These are phyloP conservation scores for Pisolithus marmoratus DNA, from an alignment of 768 basidiomycete species.

Conservation along the genomic window DNA sequence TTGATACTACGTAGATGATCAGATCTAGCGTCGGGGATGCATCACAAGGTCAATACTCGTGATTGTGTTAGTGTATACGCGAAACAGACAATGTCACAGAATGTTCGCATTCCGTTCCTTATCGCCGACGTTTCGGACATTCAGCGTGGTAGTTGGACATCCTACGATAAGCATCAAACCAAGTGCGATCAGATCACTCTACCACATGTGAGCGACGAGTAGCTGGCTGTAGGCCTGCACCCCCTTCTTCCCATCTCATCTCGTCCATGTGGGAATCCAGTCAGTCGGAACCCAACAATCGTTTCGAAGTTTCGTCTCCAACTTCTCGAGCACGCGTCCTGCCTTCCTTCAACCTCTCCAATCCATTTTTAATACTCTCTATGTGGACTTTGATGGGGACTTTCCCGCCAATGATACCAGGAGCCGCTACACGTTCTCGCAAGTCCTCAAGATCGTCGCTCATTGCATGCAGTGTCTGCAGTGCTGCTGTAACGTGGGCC, in stretches of 20 bases:
- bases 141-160: too few species aligned
- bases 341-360: conserved; percentile 52
- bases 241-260: neutral
- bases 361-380: conserved; percentile 58
- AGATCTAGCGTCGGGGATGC: too few species aligned
- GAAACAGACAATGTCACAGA: too few species aligned
- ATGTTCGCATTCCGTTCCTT: too few species aligned
- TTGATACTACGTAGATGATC: too few species aligned
- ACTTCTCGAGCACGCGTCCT: conserved; percentile 44
- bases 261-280: neutral
- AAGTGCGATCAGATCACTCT: too few species aligned
- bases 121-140: too few species aligned
- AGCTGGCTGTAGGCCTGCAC: too few species aligned
- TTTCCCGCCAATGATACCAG: conserved; percentile 52
- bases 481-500: conserved; percentile 59
- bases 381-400: conserved; percentile 73
- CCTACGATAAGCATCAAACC: too few species aligned
- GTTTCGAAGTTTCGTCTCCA: conserved; percentile 33
- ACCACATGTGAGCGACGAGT: too few species aligned
- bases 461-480: conserved; percentile 58
- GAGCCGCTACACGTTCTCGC: conserved; percentile 64
- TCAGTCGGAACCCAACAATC: conserved; percentile 15
- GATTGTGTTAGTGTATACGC: too few species aligned
- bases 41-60: too few species aligned
- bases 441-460: conserved; percentile 73